Evolutionary conservation across 1,284 basidiomycete genomes (phyloP).

Genomic region (Rhodotorula sp.): DNA sequence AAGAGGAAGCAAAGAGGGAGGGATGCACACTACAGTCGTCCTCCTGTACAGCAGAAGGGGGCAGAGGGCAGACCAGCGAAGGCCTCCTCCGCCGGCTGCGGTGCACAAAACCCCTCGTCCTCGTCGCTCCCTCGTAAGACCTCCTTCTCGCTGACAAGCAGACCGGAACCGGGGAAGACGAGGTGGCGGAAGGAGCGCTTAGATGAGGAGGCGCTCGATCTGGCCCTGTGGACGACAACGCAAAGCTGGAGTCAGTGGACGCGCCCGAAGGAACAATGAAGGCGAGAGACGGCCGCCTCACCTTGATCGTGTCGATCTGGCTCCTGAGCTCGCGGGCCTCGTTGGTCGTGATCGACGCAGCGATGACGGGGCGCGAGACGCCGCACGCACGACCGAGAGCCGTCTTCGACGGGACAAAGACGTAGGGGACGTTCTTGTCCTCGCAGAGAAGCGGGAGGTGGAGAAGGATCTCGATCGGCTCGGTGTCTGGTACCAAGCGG

Average conservation of each 20-base stretch:
- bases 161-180: background rate
- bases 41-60: background rate
- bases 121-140: background rate
- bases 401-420: constrained; percentile 92
- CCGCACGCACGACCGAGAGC: constrained; percentile 95
- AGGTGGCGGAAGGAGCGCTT: constrained; percentile 35
- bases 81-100: constrained; percentile 9
- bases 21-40: too few species aligned
- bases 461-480: constrained; percentile 95
- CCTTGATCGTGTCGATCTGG: constrained; percentile 87
- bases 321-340: constrained; percentile 89
- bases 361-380: constrained; percentile 92
- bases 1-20: background rate
- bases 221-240: constrained; percentile 55
- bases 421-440: constrained; percentile 78
- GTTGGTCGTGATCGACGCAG: constrained; percentile 92
- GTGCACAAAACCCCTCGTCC: background rate
- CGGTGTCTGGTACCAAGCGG: constrained; percentile 64
- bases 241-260: background rate
- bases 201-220: constrained; percentile 75
- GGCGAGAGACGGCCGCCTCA: constrained; percentile 15
- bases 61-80: constrained; percentile 14
- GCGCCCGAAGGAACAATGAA: background rate
- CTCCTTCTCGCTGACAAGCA: background rate
- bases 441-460: constrained; percentile 97